Base-by-base conservation (phyloP, 192 early-diverging fungal species). In the Chytriomyces confervae region DNA sequence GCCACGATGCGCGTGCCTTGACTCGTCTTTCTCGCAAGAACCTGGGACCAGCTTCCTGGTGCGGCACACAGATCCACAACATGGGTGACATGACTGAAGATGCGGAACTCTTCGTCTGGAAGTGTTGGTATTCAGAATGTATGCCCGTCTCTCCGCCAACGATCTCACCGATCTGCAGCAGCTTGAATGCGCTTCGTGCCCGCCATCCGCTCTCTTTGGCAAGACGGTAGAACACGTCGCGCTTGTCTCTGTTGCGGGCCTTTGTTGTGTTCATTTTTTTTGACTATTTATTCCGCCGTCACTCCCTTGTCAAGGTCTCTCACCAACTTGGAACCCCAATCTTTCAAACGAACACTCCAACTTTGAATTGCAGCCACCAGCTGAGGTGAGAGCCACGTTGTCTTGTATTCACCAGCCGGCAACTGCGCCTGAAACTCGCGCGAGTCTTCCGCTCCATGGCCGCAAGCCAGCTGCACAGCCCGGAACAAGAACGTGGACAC, bases 141-240 rank as follows among this genome's bases (percentile, higher is more conserved):
- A 7, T 18, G 47, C 29, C 73, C 46, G 24, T 5, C 20, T 57
- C 71, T 63, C 10, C 44, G 47, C 61, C 2, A 69, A 11, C 51
- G 5, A 24, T 69, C 61, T 6, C 68, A 86, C 86, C 93, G 62
- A 99, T 85, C 75, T 99, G 97, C 51, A 98, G 87, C 64, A 99
- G 86, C 84, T 99, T 99, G 89, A 97, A 99, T 4, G 98, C 97
- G 81, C 92, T 94, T 66, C 97, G 88, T 9, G 97, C 97, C 49
- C 97, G 87, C 95, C 95, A 99, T 44, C 96, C 97, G 82, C 97
- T 92, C 85, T 99, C 97, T 82, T 99, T 99, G 51, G 97, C 96
- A 67, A 95, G 82, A 13, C 97, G 92, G 82, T 99, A 99, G 85
- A 96, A 97, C 23, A 97, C 92, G 87, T 99, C 97, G 51, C 96